A percentile compares a stretch with the other conserved stretches of the same genome.
Conservation (phyloP, 208 protist genomes). For the Trypanosoma boissoni region DNA sequence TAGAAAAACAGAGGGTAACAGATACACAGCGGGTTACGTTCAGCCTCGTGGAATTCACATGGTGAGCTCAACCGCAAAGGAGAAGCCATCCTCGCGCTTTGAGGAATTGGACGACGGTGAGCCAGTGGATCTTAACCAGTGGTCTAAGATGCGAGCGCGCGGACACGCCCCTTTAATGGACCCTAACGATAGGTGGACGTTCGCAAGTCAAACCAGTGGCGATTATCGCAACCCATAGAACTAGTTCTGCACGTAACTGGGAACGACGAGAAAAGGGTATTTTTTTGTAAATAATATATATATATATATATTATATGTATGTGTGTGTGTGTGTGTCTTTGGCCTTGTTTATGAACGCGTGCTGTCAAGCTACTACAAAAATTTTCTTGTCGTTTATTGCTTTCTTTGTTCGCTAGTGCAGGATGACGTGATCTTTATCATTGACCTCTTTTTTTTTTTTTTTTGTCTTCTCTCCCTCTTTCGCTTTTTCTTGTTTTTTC, state of each 20-base stretch:
- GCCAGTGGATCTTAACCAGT: background rate
- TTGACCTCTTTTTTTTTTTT: background rate
- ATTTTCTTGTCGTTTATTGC: too few species aligned
- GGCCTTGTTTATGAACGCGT: conserved; percentile 11
- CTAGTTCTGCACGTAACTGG: too few species aligned
- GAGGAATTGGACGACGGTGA: conserved; percentile 3
- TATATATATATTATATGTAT: conserved; percentile 8
- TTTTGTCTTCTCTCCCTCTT: background rate
- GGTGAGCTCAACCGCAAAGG: too few species aligned
- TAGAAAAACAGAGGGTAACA: too few species aligned
- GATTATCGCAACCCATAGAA: too few species aligned
- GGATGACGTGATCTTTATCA: background rate
- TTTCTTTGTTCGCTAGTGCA: background rate
- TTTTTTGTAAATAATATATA: conserved; percentile 7
- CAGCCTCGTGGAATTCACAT: too few species aligned
- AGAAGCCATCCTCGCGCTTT: too few species aligned
- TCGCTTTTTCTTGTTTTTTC: conserved; percentile 7
- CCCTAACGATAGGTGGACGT: conserved; percentile 18
- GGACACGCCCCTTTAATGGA: background rate
- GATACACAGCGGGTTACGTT: too few species aligned
- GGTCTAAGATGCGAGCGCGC: background rate
- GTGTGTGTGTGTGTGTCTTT: conserved; percentile 14
- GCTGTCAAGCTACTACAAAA: background rate
- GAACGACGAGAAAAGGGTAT: too few species aligned
- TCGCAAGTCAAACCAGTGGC: too few species aligned